Conservation (phyloP, 257 asterid genomes). For the Solanum neorickii region DNA sequence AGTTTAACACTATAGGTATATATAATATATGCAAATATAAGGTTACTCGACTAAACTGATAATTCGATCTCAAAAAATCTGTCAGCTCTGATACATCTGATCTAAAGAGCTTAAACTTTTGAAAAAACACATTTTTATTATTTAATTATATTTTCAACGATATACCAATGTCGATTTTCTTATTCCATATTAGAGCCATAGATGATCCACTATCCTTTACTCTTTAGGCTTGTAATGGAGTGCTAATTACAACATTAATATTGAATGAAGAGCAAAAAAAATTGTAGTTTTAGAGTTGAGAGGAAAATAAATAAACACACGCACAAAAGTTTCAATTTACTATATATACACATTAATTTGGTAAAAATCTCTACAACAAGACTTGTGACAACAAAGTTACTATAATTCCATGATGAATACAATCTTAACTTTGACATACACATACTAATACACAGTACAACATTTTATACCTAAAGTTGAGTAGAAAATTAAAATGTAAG, state of each 20-base stretch:
- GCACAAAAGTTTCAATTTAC: not conserved
- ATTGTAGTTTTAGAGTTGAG: not conserved
- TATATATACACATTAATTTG: not conserved
- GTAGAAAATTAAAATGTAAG: not conserved
- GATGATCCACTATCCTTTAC: not conserved
- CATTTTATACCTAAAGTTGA: not conserved
- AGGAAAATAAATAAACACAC: not conserved
- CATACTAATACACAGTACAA: not conserved
- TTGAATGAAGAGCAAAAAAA: not conserved
- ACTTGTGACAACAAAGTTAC: not conserved
- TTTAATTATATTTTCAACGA: no score
- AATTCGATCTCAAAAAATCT: fast-evolving
- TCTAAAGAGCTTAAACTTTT: no score
- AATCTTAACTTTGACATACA: not conserved
- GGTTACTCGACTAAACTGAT: no score
- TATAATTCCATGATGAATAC: not conserved
- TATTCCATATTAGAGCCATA: not conserved
- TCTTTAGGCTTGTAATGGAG: not conserved
- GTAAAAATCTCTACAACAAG: not conserved
- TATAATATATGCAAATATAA: no score
- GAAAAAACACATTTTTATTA: no score
- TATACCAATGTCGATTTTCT: not conserved
- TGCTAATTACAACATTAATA: not conserved
- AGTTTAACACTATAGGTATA: not conserved
- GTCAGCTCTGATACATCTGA: fast-evolving